Evolutionary conservation across 371 early-diverging fungal species (phyloP), one percentile per base, ranked within the genome.

Genomic region (Mucor lusitanicus): DNA sequence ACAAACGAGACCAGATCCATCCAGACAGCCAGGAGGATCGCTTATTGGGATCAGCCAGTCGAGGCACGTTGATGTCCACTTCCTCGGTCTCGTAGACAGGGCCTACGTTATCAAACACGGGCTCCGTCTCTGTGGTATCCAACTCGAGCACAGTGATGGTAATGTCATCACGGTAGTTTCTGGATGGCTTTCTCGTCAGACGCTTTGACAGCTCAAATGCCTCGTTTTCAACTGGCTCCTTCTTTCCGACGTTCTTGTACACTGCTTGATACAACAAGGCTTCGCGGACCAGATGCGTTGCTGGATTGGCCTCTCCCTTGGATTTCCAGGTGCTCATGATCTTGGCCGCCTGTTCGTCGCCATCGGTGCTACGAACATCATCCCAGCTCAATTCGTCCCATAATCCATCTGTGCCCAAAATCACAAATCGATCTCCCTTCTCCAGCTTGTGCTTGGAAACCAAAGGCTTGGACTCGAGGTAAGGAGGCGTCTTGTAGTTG

Each of bases 381-480:
- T 91, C 90, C 73, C 87, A 90, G 17, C 85, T 82, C 55, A 97
- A 69, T 64, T 90, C 87, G 68, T 97, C 98, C 90, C 94, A 97
- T 2, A 99, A 79, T 4, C 99, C 99, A 78, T 99, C 99, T 0
- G 96, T 91, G 5, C 95, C 98, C 50, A 99, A 76, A 1, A 98
- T 91, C 50, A 97, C 69, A 76, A 91, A 96, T 59, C 82, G 74
- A 78, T 97, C 97, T n/a, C 78, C 75, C 27, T 82, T 74, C 70
- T 78, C 67, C 40, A 92, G 69, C 54, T 83, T 74, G 77, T 94
- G 91, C 65, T 90, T 75, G 19, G 87, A 82, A 1, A 95, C 89
- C 25, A 92, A 92, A 0, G 99, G 98, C 32, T 87, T 87, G 3
- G 98, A 97, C 6, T 94, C 93, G 17, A 98, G 88, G 63, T 98